Conservation (phyloP, 2,329 filamentous ascomycete genomes). For the Fusarium sp. region DNA sequence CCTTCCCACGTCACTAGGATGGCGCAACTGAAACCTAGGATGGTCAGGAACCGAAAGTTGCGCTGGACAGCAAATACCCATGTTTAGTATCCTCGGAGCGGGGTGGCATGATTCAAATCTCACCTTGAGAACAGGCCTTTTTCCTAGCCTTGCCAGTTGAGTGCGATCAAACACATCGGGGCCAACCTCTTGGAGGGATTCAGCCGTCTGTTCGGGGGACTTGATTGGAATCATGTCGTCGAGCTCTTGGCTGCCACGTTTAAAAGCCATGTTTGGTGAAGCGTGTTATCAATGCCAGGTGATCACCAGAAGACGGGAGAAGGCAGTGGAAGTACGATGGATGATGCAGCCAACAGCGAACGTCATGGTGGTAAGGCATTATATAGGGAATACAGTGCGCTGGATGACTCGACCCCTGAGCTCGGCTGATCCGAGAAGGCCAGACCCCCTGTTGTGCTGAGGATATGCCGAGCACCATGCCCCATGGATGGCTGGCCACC, state of each 20-base stretch:
- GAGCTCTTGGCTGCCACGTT: neutral
- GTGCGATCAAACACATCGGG: conserved; percentile 34
- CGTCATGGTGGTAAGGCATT: neutral
- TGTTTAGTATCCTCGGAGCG: neutral
- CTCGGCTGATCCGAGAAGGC: neutral
- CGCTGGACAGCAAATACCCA: no score
- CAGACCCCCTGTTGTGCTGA: neutral
- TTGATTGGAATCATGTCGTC: conserved; percentile 26
- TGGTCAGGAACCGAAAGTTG: conserved; percentile 41
- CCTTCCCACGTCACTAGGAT: conserved; percentile 44
- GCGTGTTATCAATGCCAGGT: neutral
- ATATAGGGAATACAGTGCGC: neutral
- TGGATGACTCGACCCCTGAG: neutral
- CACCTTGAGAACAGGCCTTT: conserved; percentile 38
- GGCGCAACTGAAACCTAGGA: conserved; percentile 41
- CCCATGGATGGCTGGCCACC: no score
- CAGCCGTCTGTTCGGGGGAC: no score
- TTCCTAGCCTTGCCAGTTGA: conserved; percentile 35
- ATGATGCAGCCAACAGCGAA: neutral
- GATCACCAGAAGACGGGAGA: no score
- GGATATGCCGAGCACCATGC: neutral
- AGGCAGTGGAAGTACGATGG: neutral
- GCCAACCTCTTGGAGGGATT: no score
- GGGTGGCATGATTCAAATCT: neutral
- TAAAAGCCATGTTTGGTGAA: neutral